phyloP scores from a whole-genome alignment of 148 eudicot genomes.

The Chenopodium berlandieri region DNA sequence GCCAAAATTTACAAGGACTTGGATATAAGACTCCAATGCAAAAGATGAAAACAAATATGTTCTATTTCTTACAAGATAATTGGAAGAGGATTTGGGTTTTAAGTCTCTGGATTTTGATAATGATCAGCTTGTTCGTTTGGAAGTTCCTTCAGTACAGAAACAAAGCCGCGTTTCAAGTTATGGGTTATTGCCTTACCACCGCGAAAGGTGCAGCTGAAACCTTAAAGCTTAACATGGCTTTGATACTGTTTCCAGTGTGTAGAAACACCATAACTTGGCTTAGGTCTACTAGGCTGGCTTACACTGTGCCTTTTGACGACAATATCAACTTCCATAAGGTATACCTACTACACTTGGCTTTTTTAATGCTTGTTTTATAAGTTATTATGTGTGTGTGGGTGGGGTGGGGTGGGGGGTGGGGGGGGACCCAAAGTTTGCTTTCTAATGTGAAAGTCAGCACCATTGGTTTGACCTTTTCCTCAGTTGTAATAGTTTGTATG shows the following conservation, averaged over 20 bases:
- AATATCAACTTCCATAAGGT: conserved; percentile 99
- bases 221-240: conserved; percentile 88
- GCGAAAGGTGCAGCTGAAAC: conserved; percentile 99
- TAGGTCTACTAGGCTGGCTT: conserved; percentile 74
- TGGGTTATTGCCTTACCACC: conserved; percentile 91
- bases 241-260: conserved; percentile 86
- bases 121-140: conserved; percentile 81
- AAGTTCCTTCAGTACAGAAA: conserved; percentile 80
- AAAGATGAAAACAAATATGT: conserved; percentile 50
- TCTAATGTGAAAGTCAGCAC: conserved; percentile 20
- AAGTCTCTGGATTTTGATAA: conserved; percentile 65
- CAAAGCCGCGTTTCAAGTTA: conserved; percentile 65
- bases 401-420: too few species aligned
- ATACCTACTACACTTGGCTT: conserved; percentile 19
- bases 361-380: conserved; percentile 17
- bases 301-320: conserved; percentile 81
- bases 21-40: conserved; percentile 52
- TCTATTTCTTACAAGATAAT: conserved; percentile 70
- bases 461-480: conserved; percentile 13
- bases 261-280: conserved; percentile 96
- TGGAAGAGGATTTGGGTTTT: conserved; percentile 89
- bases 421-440: conserved; percentile 10
- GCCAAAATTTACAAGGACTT: conserved; percentile 87
- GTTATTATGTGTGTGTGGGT: neutral
- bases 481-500: neutral